A percentile compares a stretch with the other conserved stretches of the same genome.
Evolutionary conservation across 345 rosid genomes (phyloP).

Genomic region (Trapa bicornis): DNA sequence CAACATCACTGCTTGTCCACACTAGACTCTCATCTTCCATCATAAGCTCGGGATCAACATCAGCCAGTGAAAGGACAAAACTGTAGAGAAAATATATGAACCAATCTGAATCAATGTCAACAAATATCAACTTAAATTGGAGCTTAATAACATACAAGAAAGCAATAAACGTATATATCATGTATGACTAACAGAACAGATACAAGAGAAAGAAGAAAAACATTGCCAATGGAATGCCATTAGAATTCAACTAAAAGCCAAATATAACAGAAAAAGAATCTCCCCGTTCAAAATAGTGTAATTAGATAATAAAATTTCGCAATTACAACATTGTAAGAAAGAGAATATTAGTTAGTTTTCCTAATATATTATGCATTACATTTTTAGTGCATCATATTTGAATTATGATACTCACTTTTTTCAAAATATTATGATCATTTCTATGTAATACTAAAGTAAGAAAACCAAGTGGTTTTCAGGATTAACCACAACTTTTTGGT

Average conservation of each 20-base stretch:
- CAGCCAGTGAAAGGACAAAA: slow-evolving; percentile 89
- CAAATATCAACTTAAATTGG: neutral
- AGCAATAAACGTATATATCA: neutral
- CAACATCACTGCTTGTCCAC: slow-evolving; percentile 90
- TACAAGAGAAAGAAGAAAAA: slow-evolving; percentile 1
- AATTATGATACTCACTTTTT: neutral
- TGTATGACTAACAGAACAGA: neutral
- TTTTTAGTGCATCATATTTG: neutral
- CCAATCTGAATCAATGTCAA: slow-evolving; percentile 4
- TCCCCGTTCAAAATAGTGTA: neutral
- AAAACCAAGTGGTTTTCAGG: neutral
- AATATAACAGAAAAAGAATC: neutral
- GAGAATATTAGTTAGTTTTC: neutral
- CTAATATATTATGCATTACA: neutral
- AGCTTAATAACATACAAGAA: neutral
- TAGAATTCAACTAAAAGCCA: neutral
- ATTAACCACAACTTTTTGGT: neutral
- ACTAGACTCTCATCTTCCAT: slow-evolving; percentile 98
- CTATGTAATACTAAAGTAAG: neutral
- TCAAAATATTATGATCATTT: too few relatives aligned
- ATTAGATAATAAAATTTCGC: neutral
- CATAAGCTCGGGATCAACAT: slow-evolving; percentile 80
- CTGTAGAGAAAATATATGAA: slow-evolving; percentile 25
- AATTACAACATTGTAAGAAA: neutral
- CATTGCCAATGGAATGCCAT: neutral